Evolutionary conservation across 78 protist genomes (phyloP).

Genomic region (Dictyostelium capitatum): DNA sequence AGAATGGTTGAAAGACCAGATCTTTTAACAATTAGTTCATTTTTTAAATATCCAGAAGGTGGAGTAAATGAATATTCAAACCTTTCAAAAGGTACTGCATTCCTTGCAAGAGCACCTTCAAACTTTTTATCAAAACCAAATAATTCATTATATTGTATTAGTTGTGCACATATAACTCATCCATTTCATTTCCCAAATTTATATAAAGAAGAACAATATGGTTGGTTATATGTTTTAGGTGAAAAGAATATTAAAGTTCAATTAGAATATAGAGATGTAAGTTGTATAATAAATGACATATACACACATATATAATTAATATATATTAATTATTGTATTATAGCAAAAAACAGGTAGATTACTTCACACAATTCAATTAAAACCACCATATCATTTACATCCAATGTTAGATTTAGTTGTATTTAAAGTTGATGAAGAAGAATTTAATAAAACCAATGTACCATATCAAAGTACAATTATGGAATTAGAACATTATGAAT

Average conservation of each 20-base stretch:
- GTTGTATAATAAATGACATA: too few species aligned
- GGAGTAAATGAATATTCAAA: constrained; percentile 49
- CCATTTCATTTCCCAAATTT: constrained; percentile 69
- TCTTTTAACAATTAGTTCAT: constrained; percentile 41
- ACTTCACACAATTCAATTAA: constrained; percentile 24
- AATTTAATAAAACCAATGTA: constrained; percentile 34
- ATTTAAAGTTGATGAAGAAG: constrained; percentile 32
- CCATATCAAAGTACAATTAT: constrained; percentile 38
- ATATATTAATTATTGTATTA: too few species aligned
- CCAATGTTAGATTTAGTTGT: constrained; percentile 48
- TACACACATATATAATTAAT: too few species aligned
- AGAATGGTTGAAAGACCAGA: constrained; percentile 39
- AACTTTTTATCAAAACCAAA: constrained; percentile 21
- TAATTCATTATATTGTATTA: constrained; percentile 40
- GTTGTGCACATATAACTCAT: constrained; percentile 75
- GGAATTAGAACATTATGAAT: constrained; percentile 37
- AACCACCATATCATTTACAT: constrained; percentile 61
- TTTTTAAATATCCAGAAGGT: constrained; percentile 53
- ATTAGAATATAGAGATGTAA: constrained; percentile 67
- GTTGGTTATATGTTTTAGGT: constrained; percentile 53
- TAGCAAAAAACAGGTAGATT: constrained; percentile 58
- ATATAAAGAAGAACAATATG: constrained; percentile 48
- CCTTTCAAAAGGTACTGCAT: constrained; percentile 52
- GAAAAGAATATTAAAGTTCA: constrained; percentile 66
- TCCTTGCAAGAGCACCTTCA: constrained; percentile 40